A percentile compares a stretch with the other conserved stretches of the same genome.
Evolutionary conservation across 139 green algal genomes (phyloP).

Genomic region (Picocystis salinarum): DNA sequence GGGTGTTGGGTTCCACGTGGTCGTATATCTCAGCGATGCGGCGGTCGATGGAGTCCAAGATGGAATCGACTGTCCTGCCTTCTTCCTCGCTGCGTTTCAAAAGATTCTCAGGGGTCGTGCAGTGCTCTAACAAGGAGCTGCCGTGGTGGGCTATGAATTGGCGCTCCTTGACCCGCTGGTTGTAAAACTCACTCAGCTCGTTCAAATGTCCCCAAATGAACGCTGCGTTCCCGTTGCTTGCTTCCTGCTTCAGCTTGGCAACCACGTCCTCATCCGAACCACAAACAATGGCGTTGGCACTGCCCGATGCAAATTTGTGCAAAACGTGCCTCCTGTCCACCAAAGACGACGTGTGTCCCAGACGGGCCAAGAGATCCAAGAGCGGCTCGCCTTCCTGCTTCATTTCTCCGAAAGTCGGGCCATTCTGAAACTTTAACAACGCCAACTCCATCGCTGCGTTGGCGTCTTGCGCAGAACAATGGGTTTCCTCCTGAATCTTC

Average conservation of each 20-base stretch:
- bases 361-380: constrained; percentile 25
- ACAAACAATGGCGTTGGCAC: constrained; percentile 4
- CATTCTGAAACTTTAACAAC: constrained; percentile 57
- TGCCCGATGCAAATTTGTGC: constrained; percentile 10
- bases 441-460: constrained; percentile 62
- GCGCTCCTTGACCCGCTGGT: too few relatives aligned
- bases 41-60: too few relatives aligned
- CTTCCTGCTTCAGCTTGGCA: too few relatives aligned
- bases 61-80: too few relatives aligned
- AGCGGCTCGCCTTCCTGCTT: constrained; percentile 21
- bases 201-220: too few relatives aligned
- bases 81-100: too few relatives aligned
- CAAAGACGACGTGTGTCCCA: constrained; percentile 8
- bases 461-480: constrained; percentile 62
- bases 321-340: constrained; percentile 11
- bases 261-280: constrained; percentile 3
- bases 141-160: too few relatives aligned
- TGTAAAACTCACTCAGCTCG: too few relatives aligned
- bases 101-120: too few relatives aligned
- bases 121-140: too few relatives aligned
- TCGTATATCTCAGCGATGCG: too few relatives aligned
- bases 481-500: constrained; percentile 43
- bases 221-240: too few relatives aligned
- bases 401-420: constrained; percentile 16
- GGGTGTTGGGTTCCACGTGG: constrained; percentile 20